These are phyloP conservation scores for Daedalea quercina DNA, from an alignment of 768 basidiomycete genomes.

Conservation along the genomic window DNA sequence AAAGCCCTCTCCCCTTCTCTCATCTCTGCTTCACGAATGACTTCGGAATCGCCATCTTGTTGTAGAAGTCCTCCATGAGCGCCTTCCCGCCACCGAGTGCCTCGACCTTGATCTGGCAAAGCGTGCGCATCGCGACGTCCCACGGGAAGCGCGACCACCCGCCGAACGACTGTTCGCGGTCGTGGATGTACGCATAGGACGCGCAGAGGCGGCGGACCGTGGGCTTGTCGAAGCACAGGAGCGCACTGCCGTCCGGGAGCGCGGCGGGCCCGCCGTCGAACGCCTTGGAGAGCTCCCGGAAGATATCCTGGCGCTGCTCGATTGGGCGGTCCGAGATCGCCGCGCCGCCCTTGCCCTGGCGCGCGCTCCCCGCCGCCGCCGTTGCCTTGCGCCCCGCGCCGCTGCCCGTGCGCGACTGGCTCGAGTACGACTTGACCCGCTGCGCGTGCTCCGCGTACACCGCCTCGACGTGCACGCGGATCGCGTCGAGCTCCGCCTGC, in stretches of 20 bases:
- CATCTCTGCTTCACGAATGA: neutral
- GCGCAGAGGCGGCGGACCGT: conserved; percentile 35
- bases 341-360: neutral
- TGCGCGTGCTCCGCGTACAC: neutral
- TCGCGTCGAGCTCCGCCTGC: conserved; percentile 30
- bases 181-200: conserved; percentile 43
- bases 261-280: conserved; percentile 29
- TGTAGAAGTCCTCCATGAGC: neutral
- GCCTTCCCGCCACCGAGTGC: conserved; percentile 24
- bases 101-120: conserved; percentile 46
- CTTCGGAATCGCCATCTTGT: neutral
- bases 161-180: conserved; percentile 14
- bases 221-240: conserved; percentile 25
- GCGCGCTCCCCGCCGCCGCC: no score
- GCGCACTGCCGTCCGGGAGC: neutral
- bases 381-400: no score
- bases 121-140: conserved; percentile 47
- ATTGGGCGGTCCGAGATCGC: conserved; percentile 33
- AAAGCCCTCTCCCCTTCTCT: no score
- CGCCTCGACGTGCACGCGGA: neutral
- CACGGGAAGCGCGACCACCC: conserved; percentile 41
- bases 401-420: no score
- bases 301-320: conserved; percentile 39
- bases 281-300: conserved; percentile 36
- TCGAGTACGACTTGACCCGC: no score